Percentiles rank a stretch among this genome's conserved stretches.
Evolutionary conservation across 352 stramenopile genomes (phyloP).

Genomic region (Globisporangium heterothallicum): DNA sequence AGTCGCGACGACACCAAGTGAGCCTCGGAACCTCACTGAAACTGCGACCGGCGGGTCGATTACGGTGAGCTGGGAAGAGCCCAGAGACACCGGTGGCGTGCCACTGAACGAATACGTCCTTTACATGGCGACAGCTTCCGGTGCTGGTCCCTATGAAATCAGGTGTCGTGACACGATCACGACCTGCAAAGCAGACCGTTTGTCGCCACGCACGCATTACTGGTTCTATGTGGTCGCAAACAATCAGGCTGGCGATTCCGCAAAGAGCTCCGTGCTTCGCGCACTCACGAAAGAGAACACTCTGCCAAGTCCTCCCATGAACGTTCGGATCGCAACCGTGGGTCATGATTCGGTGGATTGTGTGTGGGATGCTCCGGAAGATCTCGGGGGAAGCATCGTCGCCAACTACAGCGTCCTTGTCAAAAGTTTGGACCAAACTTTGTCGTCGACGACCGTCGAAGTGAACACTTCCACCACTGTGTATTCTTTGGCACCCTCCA

Average conservation of each 20-base stretch:
- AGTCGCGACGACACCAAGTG: conserved; percentile 22
- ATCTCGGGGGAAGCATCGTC: conserved; percentile 34
- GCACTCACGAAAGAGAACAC: conserved; percentile 24
- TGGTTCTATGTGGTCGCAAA: conserved; percentile 30
- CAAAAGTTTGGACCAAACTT: conserved; percentile 9
- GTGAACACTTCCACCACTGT: not conserved
- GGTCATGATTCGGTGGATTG: conserved; percentile 21
- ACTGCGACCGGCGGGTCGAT: conserved; percentile 31
- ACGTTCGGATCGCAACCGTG: conserved; percentile 25
- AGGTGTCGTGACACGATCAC: conserved; percentile 19
- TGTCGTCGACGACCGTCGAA: not conserved
- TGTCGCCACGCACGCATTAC: conserved; percentile 31
- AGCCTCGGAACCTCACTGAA: conserved; percentile 18
- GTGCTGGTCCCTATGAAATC: conserved; percentile 15
- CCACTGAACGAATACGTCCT: conserved; percentile 34
- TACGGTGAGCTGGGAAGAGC: conserved; percentile 27
- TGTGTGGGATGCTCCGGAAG: conserved; percentile 28
- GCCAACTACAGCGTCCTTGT: conserved; percentile 23
- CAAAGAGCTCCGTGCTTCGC: conserved; percentile 9
- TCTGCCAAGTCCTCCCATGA: conserved; percentile 23
- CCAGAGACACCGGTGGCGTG: conserved; percentile 38
- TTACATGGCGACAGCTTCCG: conserved; percentile 14
- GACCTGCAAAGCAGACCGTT: conserved; percentile 19
- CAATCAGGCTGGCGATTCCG: conserved; percentile 36
- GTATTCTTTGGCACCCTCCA: conserved; percentile 10